These are phyloP conservation scores for Chrysophaeum taylorii DNA, from an alignment of 352 stramenopile species.

Conservation along the genomic window DNA sequence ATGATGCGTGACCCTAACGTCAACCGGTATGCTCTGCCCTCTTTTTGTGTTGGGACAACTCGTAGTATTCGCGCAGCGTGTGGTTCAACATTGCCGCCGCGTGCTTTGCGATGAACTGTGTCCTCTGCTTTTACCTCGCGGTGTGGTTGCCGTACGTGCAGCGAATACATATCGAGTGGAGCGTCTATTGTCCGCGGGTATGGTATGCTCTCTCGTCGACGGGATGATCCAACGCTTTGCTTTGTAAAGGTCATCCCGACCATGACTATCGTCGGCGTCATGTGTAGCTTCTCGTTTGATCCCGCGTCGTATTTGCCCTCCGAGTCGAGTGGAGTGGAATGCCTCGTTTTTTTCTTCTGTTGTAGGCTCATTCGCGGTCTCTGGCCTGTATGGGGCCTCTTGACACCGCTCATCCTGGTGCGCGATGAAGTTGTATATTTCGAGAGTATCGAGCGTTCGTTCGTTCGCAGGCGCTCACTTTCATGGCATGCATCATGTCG, in stretches of 20 bases:
- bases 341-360: too few species aligned
- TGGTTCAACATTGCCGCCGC: slow-evolving; percentile 32
- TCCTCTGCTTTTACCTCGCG: slow-evolving; percentile 19
- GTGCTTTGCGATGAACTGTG: slow-evolving; percentile 32
- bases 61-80: too few species aligned
- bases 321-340: slow-evolving; percentile 14
- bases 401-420: slow-evolving; percentile 72
- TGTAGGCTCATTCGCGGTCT: slow-evolving; percentile 67
- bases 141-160: slow-evolving; percentile 38
- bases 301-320: neutral
- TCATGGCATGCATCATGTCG: slow-evolving; percentile 75
- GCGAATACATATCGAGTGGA: slow-evolving; percentile 35
- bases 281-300: slow-evolving; percentile 39
- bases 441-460: too few species aligned
- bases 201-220: neutral
- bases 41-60: too few species aligned
- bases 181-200: slow-evolving; percentile 23
- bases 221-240: slow-evolving; percentile 39
- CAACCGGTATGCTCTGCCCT: too few species aligned
- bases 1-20: slow-evolving; percentile 32
- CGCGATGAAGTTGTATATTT: too few species aligned
- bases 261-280: slow-evolving; percentile 55
- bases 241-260: slow-evolving; percentile 76
- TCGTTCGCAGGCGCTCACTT: too few species aligned
- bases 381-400: slow-evolving; percentile 78